Evolutionary conservation across 2,329 filamentous ascomycete genomes (phyloP), one percentile per base, ranked within the genome.

Genomic region (Nemania sp.): DNA sequence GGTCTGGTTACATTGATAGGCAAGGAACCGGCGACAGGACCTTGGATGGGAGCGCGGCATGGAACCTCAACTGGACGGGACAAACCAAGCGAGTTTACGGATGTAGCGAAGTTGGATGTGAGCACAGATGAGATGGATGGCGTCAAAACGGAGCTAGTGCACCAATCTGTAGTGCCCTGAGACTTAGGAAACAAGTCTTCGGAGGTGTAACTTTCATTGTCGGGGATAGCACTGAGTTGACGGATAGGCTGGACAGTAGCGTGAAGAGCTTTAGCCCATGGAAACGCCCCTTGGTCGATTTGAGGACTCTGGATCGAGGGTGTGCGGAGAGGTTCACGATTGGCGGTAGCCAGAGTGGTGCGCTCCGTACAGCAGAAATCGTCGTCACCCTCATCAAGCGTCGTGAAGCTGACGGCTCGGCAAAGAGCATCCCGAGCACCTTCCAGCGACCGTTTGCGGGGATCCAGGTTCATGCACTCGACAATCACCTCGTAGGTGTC

Each of bases 401-500:
- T 96, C 56, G 94, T 97, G 79, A 97, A 99, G 74, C 86, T 92
- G 62, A 96, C 81, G 43, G 90, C 87, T 48, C 89, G 88, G 59
- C 86, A 75, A 28, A 99, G 83, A 48, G 90, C 89, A 46, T 90
- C 83, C 62, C 90, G 90, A 56, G 91, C 86, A 56, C 84, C 89
- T 26, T 81, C 77, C 43, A 99, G 78, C 28, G 92, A 95, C 50
- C 94, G 89, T 79, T 91, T 95, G 71, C 81, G 83, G 9, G 94
- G 94, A 69, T 99, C 93, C 63, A 99, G 76, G 65, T 90, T 90
- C 83, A 99, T 84, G 72, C 90, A 95, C 74, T 96, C 83, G 47
- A 87, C 85, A 72, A 99, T 85, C 62, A 99, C 90, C 73, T 97
- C 91, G 68, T 90, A 99, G 0, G 94, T 97, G 72, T 99, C 94